Evolutionary conservation across 768 basidiomycete species (phyloP).

Genomic region (Leccinum pellstonianum): DNA sequence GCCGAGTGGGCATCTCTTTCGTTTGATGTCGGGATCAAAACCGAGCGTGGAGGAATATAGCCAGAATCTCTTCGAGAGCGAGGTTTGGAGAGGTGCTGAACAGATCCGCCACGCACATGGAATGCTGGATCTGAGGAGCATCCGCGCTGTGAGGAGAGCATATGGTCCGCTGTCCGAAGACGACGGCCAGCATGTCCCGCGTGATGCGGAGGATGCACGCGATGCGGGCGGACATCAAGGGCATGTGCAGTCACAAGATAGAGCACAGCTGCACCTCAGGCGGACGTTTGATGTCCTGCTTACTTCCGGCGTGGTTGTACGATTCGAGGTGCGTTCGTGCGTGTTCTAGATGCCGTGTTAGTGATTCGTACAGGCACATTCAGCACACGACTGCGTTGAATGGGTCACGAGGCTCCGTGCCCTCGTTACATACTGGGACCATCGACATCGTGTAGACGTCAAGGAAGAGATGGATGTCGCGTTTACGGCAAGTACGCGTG

Average conservation of each 20-base stretch:
- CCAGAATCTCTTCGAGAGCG: constrained; percentile 43
- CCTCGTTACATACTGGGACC: constrained; percentile 76
- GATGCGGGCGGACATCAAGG: constrained; percentile 68
- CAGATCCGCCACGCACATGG: constrained; percentile 68
- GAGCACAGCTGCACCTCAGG: constrained; percentile 48
- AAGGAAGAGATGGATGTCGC: constrained; percentile 78
- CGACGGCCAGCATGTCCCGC: constrained; percentile 21
- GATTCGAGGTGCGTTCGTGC: constrained; percentile 69
- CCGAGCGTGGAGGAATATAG: constrained; percentile 29
- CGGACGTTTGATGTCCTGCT: constrained; percentile 79
- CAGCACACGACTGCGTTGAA: constrained; percentile 65
- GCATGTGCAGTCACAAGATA: constrained; percentile 43
- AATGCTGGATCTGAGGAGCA: constrained; percentile 68
- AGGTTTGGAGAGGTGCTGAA: constrained; percentile 58
- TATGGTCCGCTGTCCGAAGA: constrained; percentile 33
- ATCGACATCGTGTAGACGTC: constrained; percentile 72
- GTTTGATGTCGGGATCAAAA: constrained; percentile 30
- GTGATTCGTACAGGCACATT: constrained; percentile 51
- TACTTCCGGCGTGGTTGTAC: constrained; percentile 61
- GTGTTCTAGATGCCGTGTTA: constrained; percentile 1
- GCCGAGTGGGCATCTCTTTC: constrained; percentile 47
- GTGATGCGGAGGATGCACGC: constrained; percentile 48
- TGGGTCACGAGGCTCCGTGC: constrained; percentile 80
- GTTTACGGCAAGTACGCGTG: constrained; percentile 47
- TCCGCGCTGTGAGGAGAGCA: constrained; percentile 62